These are phyloP conservation scores for Seiridium cupressi DNA, from an alignment of 2,329 filamentous ascomycete genomes.

Conservation along the genomic window DNA sequence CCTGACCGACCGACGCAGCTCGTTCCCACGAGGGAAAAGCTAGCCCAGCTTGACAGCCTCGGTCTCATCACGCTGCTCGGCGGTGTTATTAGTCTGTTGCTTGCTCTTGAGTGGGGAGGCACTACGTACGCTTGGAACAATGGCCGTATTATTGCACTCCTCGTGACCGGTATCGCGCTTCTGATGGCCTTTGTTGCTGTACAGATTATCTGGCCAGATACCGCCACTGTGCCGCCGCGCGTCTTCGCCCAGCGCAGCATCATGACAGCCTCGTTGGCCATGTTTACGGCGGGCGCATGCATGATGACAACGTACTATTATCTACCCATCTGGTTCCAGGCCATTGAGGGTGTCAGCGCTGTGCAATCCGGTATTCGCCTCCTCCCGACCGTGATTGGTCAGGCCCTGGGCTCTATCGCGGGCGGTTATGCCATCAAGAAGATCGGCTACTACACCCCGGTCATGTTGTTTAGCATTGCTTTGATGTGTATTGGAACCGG, in stretches of 20 bases:
- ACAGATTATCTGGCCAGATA: not conserved
- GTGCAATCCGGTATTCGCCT: constrained; percentile 39
- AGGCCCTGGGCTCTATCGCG: constrained; percentile 36
- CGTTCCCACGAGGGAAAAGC: constrained; percentile 3
- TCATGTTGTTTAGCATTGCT: constrained; percentile 35
- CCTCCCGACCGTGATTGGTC: constrained; percentile 37
- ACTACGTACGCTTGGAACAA: constrained; percentile 27
- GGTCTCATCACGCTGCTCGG: constrained; percentile 2
- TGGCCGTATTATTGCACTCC: constrained; percentile 21
- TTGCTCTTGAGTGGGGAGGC: constrained; percentile 12
- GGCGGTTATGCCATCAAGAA: constrained; percentile 33
- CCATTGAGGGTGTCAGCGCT: constrained; percentile 36
- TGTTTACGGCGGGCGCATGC: constrained; percentile 13
- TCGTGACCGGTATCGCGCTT: constrained; percentile 13
- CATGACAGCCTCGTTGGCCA: not conserved
- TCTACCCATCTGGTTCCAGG: constrained; percentile 51
- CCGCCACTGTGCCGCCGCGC: not conserved
- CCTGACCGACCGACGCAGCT: constrained; percentile 10
- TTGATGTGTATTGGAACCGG: constrained; percentile 37
- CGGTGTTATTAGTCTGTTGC: constrained; percentile 1
- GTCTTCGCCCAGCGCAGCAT: not conserved
- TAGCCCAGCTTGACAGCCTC: constrained; percentile 15
- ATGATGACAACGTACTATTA: constrained; percentile 28
- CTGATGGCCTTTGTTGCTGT: not conserved
- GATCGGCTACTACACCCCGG: constrained; percentile 43